phyloP scores from a whole-genome alignment of 1,284 basidiomycete genomes.

The Ustilago curta region DNA sequence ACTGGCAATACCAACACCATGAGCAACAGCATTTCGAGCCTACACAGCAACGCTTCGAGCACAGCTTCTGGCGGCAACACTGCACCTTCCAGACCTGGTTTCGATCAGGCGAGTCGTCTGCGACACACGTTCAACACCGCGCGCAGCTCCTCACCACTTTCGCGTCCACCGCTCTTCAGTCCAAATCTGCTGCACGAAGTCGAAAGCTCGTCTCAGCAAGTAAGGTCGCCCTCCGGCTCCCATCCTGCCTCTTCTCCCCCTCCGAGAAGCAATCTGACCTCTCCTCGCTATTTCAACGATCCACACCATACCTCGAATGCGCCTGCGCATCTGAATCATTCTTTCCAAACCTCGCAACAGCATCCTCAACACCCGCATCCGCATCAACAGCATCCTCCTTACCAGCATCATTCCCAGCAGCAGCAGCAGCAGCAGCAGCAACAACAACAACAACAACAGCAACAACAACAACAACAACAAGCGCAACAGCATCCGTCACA shows the following conservation, averaged over 20 bases:
- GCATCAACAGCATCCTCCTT: constrained; percentile 10
- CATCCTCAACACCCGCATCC: constrained; percentile 11
- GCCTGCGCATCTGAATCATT: constrained; percentile 22
- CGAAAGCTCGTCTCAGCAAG: constrained; percentile 24
- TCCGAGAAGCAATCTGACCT: constrained; percentile 40
- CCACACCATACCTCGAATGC: constrained; percentile 16
- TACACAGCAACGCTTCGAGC: constrained; percentile 17
- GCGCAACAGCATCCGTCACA: constrained; percentile 14
- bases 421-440: constrained; percentile 23
- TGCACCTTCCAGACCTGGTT: constrained; percentile 16
- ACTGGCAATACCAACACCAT: constrained; percentile 15
- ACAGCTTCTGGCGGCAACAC: constrained; percentile 6
- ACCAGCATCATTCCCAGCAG: constrained; percentile 5
- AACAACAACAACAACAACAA: constrained; percentile 14
- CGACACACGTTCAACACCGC: constrained; percentile 43
- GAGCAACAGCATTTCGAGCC: constrained; percentile 36
- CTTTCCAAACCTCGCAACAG: constrained; percentile 15
- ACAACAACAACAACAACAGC: constrained; percentile 10
- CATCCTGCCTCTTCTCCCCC: constrained; percentile 42
- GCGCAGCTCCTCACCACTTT: constrained; percentile 45
- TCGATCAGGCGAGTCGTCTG: constrained; percentile 36
- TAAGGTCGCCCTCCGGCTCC: constrained; percentile 33
- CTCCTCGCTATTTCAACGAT: constrained; percentile 43
- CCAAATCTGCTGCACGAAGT: constrained; percentile 38
- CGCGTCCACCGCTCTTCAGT: constrained; percentile 44